Evolutionary conservation across 2,329 filamentous ascomycete species (phyloP), one percentile per base, ranked within the genome.

Genomic region (Phaeoacremonium minimum): DNA sequence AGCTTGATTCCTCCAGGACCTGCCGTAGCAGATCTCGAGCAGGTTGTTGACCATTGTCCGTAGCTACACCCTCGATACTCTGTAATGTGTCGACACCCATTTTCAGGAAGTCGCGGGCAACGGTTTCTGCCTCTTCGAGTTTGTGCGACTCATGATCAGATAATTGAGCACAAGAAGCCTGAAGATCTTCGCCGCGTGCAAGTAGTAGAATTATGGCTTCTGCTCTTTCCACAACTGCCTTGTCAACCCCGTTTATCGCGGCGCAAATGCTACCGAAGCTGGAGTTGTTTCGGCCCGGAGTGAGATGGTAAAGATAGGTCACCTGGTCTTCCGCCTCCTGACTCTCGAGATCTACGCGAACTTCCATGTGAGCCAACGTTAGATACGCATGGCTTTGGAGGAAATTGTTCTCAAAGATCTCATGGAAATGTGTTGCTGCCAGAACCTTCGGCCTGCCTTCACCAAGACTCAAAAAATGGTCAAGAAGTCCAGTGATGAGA

Each of bases 261-360:
- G 93, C 93, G 53, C 93, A 97, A 59, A 77, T 75, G 18, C 82
- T 86, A 1, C 93, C 93, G 51, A 95, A 94, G 53, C 89, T 96
- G 12, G 85, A 84, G 7, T 69, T 78, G 48, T 83, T 91, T 38
- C 82, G 73, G 1, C 90, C 90, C 3, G 67, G 48, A 4, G 61
- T 52, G n/a, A 84, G 62, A 18, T 79, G 83, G 58, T 91, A 95
- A 1, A 95, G 72, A 50, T 85, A 88, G 0, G 75, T 80, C 18
- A 89, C 71, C 46, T 86, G 80, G 2, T 85, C 72, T 17, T 82
- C 74, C 4, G 63, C 50, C 5, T 67, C 58, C 1, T 61, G 53
- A 4, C 74, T 70, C 2, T 71, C 54, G 15, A 62, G 55, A 43
- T 87, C 71, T 8, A 85, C 58, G 16, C 65, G 67, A 7, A 91